These are phyloP conservation scores for Malassezia furfur DNA, from an alignment of 1,284 basidiomycete species.

Conservation along the genomic window DNA sequence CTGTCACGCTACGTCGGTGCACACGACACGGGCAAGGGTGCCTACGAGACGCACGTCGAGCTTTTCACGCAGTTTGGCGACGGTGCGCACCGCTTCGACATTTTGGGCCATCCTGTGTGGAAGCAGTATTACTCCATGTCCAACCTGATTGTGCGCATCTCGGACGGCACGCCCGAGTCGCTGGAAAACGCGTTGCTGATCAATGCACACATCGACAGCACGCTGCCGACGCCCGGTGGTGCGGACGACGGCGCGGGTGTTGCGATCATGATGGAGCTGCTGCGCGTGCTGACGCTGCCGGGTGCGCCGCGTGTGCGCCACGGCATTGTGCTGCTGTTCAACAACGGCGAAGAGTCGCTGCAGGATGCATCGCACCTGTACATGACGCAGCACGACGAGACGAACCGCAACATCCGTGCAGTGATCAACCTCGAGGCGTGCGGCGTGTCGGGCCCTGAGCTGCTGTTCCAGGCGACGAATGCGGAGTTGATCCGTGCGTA, in stretches of 20 bases:
- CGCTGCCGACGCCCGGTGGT: slow-evolving; percentile 52
- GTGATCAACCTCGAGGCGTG: slow-evolving; percentile 90
- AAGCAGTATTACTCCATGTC: slow-evolving; percentile 78
- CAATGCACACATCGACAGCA: slow-evolving; percentile 76
- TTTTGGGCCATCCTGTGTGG: slow-evolving; percentile 59
- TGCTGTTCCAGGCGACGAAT: slow-evolving; percentile 92
- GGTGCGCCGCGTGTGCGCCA: slow-evolving; percentile 67
- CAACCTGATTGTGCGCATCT: slow-evolving; percentile 81
- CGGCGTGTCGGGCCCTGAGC: slow-evolving; percentile 74
- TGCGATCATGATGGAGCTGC: slow-evolving; percentile 75
- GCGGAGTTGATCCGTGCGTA: slow-evolving; percentile 89
- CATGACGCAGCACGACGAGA: slow-evolving; percentile 42
- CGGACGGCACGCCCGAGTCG: slow-evolving; percentile 61
- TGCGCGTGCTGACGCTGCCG: slow-evolving; percentile 60
- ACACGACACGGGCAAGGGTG: slow-evolving; percentile 29
- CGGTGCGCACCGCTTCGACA: slow-evolving; percentile 44
- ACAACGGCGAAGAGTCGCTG: slow-evolving; percentile 75
- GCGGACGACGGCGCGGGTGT: slow-evolving; percentile 67
- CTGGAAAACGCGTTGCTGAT: slow-evolving; percentile 57
- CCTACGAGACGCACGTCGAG: slow-evolving; percentile 34
- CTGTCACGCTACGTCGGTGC: slow-evolving; percentile 54
- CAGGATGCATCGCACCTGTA: slow-evolving; percentile 79
- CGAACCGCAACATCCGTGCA: slow-evolving; percentile 61
- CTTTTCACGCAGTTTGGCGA: slow-evolving; percentile 44
- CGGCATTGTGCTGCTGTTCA: slow-evolving; percentile 82